These are phyloP conservation scores for Papiliotrema fonsecae DNA, from an alignment of 1,284 basidiomycete genomes.

Conservation along the genomic window DNA sequence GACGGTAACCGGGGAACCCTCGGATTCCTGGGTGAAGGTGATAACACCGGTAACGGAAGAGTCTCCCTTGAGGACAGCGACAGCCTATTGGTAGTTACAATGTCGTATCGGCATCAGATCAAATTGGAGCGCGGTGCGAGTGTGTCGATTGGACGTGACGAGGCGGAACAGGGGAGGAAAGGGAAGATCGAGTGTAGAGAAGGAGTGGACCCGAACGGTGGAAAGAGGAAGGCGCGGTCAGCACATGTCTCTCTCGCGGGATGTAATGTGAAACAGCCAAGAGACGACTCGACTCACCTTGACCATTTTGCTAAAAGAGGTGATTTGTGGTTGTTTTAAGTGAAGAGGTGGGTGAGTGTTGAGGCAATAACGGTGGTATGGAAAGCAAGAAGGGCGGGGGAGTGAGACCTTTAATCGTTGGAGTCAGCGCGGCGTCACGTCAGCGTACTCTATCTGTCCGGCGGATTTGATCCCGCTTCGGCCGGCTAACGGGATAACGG, in stretches of 20 bases:
- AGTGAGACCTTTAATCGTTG: slow-evolving; percentile 9
- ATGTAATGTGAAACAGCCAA: neutral
- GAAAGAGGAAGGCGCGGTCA: neutral
- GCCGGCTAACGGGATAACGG: neutral
- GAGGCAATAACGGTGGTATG: neutral
- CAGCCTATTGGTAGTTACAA: slow-evolving; percentile 52
- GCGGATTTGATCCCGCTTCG: neutral
- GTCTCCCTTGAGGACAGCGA: slow-evolving; percentile 62
- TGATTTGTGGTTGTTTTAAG: slow-evolving; percentile 3
- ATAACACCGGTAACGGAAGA: slow-evolving; percentile 60
- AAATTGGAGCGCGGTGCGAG: neutral
- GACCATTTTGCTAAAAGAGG: slow-evolving; percentile 31
- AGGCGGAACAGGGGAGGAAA: slow-evolving; percentile 7
- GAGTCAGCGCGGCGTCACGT: neutral
- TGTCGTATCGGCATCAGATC: neutral
- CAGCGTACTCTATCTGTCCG: neutral
- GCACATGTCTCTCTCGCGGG: neutral
- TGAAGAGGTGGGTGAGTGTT: neutral
- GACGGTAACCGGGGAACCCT: slow-evolving; percentile 57
- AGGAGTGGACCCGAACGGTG: neutral
- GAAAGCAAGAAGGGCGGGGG: neutral
- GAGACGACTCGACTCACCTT: slow-evolving; percentile 25
- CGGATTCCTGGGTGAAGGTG: slow-evolving; percentile 58
- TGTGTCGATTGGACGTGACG: neutral
- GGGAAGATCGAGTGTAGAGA: slow-evolving; percentile 3